Evolutionary conservation across 2,329 filamentous ascomycete species (phyloP).

Genomic region (Neonectria sp.): DNA sequence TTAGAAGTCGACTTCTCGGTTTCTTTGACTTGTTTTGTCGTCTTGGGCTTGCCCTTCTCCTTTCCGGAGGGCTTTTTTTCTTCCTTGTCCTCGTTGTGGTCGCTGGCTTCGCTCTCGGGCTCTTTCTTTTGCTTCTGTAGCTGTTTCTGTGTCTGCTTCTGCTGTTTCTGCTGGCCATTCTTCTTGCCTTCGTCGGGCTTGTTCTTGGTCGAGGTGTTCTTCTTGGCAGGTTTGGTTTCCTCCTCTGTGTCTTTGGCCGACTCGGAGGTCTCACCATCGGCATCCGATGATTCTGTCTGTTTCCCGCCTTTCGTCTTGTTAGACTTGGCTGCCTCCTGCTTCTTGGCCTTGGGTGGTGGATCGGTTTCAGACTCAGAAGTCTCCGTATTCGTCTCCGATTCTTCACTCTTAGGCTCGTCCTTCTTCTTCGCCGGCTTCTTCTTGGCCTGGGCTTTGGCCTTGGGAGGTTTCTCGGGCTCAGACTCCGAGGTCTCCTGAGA

Average conservation of each 20-base stretch:
- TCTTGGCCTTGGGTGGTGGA: slow-evolving; percentile 34
- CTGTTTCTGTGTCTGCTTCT: slow-evolving; percentile 28
- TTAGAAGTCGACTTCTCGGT: slow-evolving; percentile 21
- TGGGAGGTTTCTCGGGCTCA: slow-evolving; percentile 32
- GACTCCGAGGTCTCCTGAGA: slow-evolving; percentile 39
- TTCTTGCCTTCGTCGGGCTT: slow-evolving; percentile 28
- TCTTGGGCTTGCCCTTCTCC: slow-evolving; percentile 40
- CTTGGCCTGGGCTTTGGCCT: slow-evolving; percentile 30
- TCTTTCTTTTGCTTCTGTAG: slow-evolving; percentile 37
- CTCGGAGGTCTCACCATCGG: slow-evolving; percentile 34
- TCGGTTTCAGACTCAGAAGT: slow-evolving; percentile 38
- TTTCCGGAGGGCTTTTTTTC: slow-evolving; percentile 25
- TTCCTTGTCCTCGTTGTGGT: slow-evolving; percentile 24
- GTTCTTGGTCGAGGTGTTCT: slow-evolving; percentile 25
- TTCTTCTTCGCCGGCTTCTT: slow-evolving; percentile 35
- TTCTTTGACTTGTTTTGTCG: slow-evolving; percentile 32
- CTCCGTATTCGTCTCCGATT: slow-evolving; percentile 29
- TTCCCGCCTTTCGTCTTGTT: slow-evolving; percentile 32
- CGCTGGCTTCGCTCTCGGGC: slow-evolving; percentile 27
- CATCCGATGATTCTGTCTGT: slow-evolving; percentile 25
- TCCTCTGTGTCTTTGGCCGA: slow-evolving; percentile 34
- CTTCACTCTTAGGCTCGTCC: slow-evolving; percentile 31
- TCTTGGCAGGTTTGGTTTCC: slow-evolving; percentile 27
- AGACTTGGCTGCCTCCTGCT: slow-evolving; percentile 21
- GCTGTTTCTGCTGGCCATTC: slow-evolving; percentile 27